Percentiles rank a stretch among this genome's conserved stretches.
Conservation (phyloP, 2,329 filamentous ascomycete genomes). For the Calonectria naviculata region DNA sequence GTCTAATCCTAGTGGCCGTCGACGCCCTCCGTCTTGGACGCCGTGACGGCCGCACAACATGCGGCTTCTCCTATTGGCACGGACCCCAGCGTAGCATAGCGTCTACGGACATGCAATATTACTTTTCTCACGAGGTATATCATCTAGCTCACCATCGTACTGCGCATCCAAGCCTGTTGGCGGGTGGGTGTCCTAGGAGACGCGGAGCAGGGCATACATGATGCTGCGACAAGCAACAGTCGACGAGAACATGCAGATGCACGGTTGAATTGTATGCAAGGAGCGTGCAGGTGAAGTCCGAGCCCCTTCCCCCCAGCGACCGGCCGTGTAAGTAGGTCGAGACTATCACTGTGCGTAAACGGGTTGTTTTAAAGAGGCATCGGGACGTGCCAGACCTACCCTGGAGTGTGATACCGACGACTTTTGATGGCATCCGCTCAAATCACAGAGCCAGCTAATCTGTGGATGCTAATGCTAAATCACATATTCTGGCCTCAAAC, state of each 20-base stretch:
- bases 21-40: background rate
- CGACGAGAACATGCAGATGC: background rate
- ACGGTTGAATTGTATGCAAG: background rate
- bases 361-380: background rate
- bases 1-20: background rate
- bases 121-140: background rate
- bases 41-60: background rate
- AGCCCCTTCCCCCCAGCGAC: too few relatives aligned
- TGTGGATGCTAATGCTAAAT: too few relatives aligned
- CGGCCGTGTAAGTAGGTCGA: background rate
- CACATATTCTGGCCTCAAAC: slow-evolving; percentile 2
- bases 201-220: background rate
- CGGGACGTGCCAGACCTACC: background rate
- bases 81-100: background rate
- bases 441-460: too few relatives aligned
- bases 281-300: background rate
- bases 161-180: background rate
- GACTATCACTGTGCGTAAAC: too few relatives aligned
- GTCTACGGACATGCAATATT: background rate
- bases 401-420: background rate
- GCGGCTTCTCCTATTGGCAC: background rate
- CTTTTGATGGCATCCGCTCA: too few relatives aligned
- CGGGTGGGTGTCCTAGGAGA: background rate
- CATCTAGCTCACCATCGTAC: background rate
- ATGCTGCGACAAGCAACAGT: background rate